Base-by-base conservation (phyloP, 345 rosid genomes). In the Melastoma malabathricum region DNA sequence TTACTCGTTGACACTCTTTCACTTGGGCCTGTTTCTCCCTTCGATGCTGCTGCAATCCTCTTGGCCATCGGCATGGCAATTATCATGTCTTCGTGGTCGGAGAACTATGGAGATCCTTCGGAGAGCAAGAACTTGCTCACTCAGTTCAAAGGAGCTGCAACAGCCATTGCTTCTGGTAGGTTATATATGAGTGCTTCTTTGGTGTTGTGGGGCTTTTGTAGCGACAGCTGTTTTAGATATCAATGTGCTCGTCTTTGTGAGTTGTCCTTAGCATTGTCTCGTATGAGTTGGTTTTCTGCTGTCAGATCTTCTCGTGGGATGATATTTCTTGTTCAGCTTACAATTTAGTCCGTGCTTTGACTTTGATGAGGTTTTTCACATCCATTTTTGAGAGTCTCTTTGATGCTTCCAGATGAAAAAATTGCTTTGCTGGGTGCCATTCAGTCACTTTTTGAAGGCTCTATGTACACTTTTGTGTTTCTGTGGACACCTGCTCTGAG, bases 1-100 rank as follows among this genome's bases (percentile, higher is more conserved):
- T 46, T 86, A 39, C 84, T 89, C 6, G 96, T 89, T 13, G 94
- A 78, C 60, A 54, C 87, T 6, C 60, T 89, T 58, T 57, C 85
- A n/a, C 80, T 89, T 47, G 97, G 97, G n/a, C 97, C 94, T 48
- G 97, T 89, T 53, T 85, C 96, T 57, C 97, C 97, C 53, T 89
- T 86, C 68, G 97, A 89, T 62, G 97, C 96, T 9, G 97, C 96
- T 46, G 80, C 94, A 15, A 79, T 94, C 71, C 81, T 89, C 75
- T 89, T 89, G 50, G 88, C 92, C 3, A 83, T 89, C 59, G 97
- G 97, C 18, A 77, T 83, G 97, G 86, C 86, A 25, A 48, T 89
- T 64, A 89, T 86, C 48, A 25, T 86, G 59, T 73, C 94, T 22
- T 74, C 94, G 12, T 89, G 96, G 96, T 58, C 80, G 47, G 97